phyloP scores from a whole-genome alignment of 2,329 filamentous ascomycete species.

The Penicillium sp. region DNA sequence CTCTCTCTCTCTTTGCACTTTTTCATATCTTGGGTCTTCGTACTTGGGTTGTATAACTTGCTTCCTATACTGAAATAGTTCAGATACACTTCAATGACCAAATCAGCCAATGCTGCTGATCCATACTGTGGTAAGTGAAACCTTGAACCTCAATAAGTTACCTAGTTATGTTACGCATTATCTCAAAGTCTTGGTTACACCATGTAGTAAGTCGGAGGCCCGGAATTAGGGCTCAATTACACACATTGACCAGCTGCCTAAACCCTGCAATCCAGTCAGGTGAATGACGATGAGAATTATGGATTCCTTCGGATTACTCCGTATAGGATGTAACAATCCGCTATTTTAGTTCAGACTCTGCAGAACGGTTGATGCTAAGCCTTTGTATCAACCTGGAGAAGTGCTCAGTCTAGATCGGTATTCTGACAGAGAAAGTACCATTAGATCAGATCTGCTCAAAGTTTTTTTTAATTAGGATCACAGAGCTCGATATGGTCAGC shows the following conservation, averaged over 20 bases:
- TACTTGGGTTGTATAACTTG: background rate
- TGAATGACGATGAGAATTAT: background rate
- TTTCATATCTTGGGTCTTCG: background rate
- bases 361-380: conserved; percentile 4
- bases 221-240: conserved; percentile 3
- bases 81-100: background rate
- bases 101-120: background rate
- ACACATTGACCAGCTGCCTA: background rate
- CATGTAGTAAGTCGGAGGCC: conserved; percentile 3
- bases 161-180: background rate
- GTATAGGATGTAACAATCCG: background rate
- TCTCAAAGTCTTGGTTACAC: conserved; percentile 1
- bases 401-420: background rate
- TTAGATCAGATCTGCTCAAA: background rate
- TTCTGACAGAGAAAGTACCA: background rate
- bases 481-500: background rate
- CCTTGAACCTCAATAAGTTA: background rate
- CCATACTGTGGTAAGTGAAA: background rate
- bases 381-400: background rate
- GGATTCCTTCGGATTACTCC: background rate
- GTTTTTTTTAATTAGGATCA: background rate
- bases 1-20: background rate
- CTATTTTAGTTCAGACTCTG: background rate
- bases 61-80: background rate
- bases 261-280: conserved; percentile 3